These are phyloP conservation scores for Trichoderma lentiforme DNA, from an alignment of 2,329 filamentous ascomycete species.

Conservation along the genomic window DNA sequence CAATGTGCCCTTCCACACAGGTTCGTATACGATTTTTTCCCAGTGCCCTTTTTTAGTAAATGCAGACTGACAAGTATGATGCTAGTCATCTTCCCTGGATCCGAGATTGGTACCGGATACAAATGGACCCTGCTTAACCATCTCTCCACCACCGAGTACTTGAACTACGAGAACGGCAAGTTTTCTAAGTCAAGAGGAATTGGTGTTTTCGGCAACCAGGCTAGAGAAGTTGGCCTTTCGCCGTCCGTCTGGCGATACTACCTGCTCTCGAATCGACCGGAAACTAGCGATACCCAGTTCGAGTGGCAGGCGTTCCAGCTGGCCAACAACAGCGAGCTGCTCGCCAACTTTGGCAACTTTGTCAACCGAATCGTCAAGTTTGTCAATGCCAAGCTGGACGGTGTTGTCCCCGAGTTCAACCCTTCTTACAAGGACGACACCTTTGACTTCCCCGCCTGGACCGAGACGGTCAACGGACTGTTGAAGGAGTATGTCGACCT, in stretches of 20 bases:
- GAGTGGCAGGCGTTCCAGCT: slow-evolving; percentile 82
- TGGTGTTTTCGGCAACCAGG: slow-evolving; percentile 88
- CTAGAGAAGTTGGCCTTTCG: slow-evolving; percentile 78
- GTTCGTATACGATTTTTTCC: slow-evolving; percentile 34
- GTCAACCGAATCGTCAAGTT: slow-evolving; percentile 74
- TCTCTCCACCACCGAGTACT: slow-evolving; percentile 80
- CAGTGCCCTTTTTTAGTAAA: not conserved
- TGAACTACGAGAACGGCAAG: slow-evolving; percentile 86
- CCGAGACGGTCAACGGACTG: slow-evolving; percentile 47
- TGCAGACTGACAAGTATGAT: not conserved
- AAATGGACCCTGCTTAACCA: slow-evolving; percentile 89
- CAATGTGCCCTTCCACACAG: slow-evolving; percentile 66
- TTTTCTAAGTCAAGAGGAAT: slow-evolving; percentile 89
- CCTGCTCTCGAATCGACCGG: slow-evolving; percentile 78
- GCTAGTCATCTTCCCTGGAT: slow-evolving; percentile 71
- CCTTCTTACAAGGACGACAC: slow-evolving; percentile 58
- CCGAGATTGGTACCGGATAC: slow-evolving; percentile 77
- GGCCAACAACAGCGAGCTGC: slow-evolving; percentile 84
- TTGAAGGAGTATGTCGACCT: slow-evolving; percentile 65
- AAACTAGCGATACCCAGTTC: slow-evolving; percentile 84
- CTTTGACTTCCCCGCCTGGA: slow-evolving; percentile 27
- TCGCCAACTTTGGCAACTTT: slow-evolving; percentile 72
- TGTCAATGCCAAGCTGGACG: slow-evolving; percentile 70
- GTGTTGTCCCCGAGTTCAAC: slow-evolving; percentile 61
- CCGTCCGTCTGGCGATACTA: slow-evolving; percentile 94